Conservation (phyloP, 352 stramenopile genomes). For the Elongisporangium prolatum region DNA sequence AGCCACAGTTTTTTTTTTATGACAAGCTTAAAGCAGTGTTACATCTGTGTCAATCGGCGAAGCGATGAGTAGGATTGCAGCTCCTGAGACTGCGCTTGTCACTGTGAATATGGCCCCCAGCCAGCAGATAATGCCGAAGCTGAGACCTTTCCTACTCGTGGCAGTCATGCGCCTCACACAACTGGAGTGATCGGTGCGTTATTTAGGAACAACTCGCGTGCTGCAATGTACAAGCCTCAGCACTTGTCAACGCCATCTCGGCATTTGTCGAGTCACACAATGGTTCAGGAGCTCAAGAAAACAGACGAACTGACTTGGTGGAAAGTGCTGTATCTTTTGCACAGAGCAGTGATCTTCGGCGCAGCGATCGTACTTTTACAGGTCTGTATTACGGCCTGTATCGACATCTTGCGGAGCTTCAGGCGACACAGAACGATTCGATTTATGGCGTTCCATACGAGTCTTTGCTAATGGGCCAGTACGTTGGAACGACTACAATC, state of each 20-base stretch:
- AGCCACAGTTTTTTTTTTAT: too few relatives aligned
- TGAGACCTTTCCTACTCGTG: not conserved
- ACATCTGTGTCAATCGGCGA: not conserved
- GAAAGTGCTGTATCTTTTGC: conserved; percentile 4
- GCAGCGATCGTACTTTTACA: conserved; percentile 9
- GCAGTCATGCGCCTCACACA: not conserved
- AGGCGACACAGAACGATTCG: not conserved
- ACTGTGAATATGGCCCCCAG: not conserved
- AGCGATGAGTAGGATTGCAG: not conserved
- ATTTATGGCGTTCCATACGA: conserved; percentile 1
- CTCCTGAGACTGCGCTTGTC: not conserved
- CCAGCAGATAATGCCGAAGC: not conserved
- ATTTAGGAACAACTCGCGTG: not conserved
- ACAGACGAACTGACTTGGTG: conserved; percentile 1
- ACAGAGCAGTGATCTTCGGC: conserved; percentile 7
- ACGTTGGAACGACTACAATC: conserved; percentile 13
- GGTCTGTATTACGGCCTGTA: conserved; percentile 1
- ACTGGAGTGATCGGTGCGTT: not conserved
- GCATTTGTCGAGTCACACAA: not conserved
- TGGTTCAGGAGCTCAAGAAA: not conserved
- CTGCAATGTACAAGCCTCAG: not conserved
- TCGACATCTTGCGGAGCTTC: conserved; percentile 4
- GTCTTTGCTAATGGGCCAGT: conserved; percentile 9
- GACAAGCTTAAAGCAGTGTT: too few relatives aligned
- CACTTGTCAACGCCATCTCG: not conserved